These are phyloP conservation scores for Geotrichum carabidarum DNA, from an alignment of 1,139 yeast species.

Conservation along the genomic window DNA sequence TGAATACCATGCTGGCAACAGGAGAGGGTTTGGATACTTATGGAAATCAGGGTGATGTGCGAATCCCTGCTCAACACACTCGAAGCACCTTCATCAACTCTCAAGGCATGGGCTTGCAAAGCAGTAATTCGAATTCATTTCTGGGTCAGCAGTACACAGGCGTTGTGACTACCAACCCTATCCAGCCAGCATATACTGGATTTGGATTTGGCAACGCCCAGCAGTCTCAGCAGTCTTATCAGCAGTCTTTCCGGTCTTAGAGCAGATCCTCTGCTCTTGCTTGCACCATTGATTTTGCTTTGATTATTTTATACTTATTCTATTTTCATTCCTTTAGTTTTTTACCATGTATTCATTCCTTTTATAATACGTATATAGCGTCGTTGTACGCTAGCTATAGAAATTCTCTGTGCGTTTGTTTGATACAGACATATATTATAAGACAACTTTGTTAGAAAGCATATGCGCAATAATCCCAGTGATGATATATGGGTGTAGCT, in stretches of 20 bases:
- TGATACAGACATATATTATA: too few species aligned
- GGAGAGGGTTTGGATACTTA: constrained; percentile 94
- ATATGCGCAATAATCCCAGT: too few species aligned
- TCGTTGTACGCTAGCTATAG: too few species aligned
- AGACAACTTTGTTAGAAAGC: too few species aligned
- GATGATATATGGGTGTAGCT: too few species aligned
- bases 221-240: constrained; percentile 35
- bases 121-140: constrained; percentile 49
- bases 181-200: constrained; percentile 74
- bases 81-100: constrained; percentile 77
- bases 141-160: constrained; percentile 72
- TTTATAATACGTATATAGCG: too few species aligned
- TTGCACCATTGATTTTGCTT: neutral
- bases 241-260: constrained; percentile 25
- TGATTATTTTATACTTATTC: neutral
- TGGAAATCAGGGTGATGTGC: constrained; percentile 85
- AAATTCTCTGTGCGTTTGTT: too few species aligned
- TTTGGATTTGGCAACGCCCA: constrained; percentile 83
- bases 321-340: neutral
- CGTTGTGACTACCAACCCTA: constrained; percentile 51
- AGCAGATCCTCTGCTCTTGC: constrained; percentile 8
- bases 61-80: constrained; percentile 93
- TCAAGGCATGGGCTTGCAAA: constrained; percentile 68
- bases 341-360: too few species aligned
- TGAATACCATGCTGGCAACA: constrained; percentile 70